Evolutionary conservation across 306 rosid genomes (phyloP).

Genomic region (Spatholobus suberectus): DNA sequence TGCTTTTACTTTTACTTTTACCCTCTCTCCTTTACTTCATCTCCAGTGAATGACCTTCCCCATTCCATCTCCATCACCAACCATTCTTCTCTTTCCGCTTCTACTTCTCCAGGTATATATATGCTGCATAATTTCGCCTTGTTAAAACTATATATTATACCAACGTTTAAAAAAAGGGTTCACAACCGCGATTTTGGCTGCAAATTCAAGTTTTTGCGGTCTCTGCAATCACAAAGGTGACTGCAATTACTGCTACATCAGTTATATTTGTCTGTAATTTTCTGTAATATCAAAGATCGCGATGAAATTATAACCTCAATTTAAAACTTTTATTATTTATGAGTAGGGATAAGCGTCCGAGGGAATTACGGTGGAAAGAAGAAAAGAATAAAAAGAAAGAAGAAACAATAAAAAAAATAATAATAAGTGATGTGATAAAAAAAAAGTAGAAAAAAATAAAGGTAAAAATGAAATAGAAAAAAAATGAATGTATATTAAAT

Average conservation of each 20-base stretch:
- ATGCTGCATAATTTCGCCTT: not conserved
- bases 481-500: too few relatives aligned
- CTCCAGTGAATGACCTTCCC: not conserved
- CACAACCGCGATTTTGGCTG: not conserved
- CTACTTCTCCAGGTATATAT: constrained; percentile 29
- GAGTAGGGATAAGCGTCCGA: not conserved
- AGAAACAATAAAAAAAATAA: too few relatives aligned
- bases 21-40: not conserved
- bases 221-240: not conserved
- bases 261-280: not conserved
- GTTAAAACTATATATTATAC: not conserved
- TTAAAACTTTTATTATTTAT: too few relatives aligned
- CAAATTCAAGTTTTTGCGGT: not conserved
- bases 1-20: constrained; percentile 55
- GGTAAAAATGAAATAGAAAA: too few relatives aligned
- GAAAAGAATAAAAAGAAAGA: too few relatives aligned
- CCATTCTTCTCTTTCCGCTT: constrained; percentile 1
- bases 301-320: too few relatives aligned
- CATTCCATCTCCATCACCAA: not conserved
- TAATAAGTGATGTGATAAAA: not conserved
- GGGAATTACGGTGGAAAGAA: not conserved
- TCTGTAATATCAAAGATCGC: not conserved
- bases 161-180: not conserved
- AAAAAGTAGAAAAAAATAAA: too few relatives aligned
- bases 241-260: not conserved